These are phyloP conservation scores for Puccinellia tenuiflora DNA, from an alignment of 176 grass and related monocot genomes.

Conservation along the genomic window DNA sequence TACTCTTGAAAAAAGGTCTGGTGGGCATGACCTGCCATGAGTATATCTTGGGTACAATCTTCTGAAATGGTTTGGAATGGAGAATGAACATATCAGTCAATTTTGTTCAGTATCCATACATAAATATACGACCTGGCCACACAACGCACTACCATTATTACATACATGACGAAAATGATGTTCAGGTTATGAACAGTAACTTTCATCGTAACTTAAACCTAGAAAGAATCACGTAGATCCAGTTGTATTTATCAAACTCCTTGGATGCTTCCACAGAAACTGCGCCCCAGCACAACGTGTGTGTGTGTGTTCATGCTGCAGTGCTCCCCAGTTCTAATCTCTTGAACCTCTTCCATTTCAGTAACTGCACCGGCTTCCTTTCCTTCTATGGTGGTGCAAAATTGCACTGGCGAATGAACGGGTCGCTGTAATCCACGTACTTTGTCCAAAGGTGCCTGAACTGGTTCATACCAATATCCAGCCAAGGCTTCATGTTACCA, in stretches of 20 bases:
- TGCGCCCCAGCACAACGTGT: too few species aligned
- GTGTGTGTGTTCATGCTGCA: neutral
- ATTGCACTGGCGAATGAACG: slow-evolving; percentile 82
- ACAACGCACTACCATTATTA: neutral
- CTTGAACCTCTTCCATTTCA: neutral
- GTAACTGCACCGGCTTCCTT: neutral
- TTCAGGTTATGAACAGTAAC: neutral
- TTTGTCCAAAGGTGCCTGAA: slow-evolving; percentile 87
- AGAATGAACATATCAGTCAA: neutral
- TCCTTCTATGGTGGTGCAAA: slow-evolving; percentile 52
- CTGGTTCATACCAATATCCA: slow-evolving; percentile 96
- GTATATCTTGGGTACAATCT: neutral
- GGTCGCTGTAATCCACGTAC: slow-evolving; percentile 76
- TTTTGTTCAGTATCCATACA: neutral
- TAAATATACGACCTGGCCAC: neutral
- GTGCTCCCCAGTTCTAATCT: neutral
- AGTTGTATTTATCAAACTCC: neutral
- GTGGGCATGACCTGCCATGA: neutral
- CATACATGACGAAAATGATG: neutral
- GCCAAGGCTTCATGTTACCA: slow-evolving; percentile 99
- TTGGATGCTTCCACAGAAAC: slow-evolving; percentile 1
- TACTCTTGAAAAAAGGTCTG: too few species aligned
- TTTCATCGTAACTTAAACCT: neutral
- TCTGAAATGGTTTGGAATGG: neutral
- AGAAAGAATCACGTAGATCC: neutral